A percentile compares a stretch with the other conserved stretches of the same genome.
Conservation (phyloP, 805 yeast species). For the Schizosaccharomyces octosporus region DNA sequence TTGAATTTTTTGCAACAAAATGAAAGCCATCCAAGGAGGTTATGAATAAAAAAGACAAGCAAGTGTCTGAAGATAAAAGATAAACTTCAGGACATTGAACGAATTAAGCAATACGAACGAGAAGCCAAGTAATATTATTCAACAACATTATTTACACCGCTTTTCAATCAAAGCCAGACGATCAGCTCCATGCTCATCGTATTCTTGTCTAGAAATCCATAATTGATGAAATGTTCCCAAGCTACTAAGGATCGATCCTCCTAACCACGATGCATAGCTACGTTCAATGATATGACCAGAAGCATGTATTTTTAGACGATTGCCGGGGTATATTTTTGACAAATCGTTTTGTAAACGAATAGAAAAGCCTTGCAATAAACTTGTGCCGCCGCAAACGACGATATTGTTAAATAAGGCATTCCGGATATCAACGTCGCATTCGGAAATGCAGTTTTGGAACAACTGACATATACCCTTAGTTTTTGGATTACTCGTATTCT, state of each 20-base stretch:
- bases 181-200: slow-evolving; percentile 33
- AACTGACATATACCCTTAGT: slow-evolving; percentile 15
- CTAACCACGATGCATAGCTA: slow-evolving; percentile 40
- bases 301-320: slow-evolving; percentile 18
- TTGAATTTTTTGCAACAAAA: no score
- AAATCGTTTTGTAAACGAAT: slow-evolving; percentile 33
- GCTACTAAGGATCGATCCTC: slow-evolving; percentile 47
- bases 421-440: slow-evolving; percentile 20
- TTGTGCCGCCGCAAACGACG: slow-evolving; percentile 36
- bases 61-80: no score
- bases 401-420: slow-evolving; percentile 21
- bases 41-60: no score
- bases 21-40: no score
- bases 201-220: slow-evolving; percentile 39
- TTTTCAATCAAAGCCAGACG: slow-evolving; percentile 12
- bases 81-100: no score
- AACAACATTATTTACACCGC: slow-evolving; percentile 13
- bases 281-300: slow-evolving; percentile 26
- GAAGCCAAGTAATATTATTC: background rate
- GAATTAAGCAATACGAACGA: background rate
- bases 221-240: slow-evolving; percentile 30
- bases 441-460: slow-evolving; percentile 21
- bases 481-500: background rate
- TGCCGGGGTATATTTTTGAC: slow-evolving; percentile 29
- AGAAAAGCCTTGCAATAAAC: slow-evolving; percentile 29